A percentile compares a stretch with the other conserved stretches of the same genome.
These are phyloP conservation scores for grape (Vitis vinifera) DNA, from an alignment of 164 flowering plant species.

Conservation along the genomic window ASM3070453v1 NC_081823.1:5552001-5552500, in stretches of 20 bases:
- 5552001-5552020: not conserved
- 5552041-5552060: not conserved
- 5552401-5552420: slow-evolving; percentile 50
- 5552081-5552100: no score
- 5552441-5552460: slow-evolving; percentile 51
- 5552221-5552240: slow-evolving; percentile 57
- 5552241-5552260: slow-evolving; percentile 61
- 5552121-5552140: not conserved
- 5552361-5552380: slow-evolving; percentile 50
- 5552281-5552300: slow-evolving; percentile 4
- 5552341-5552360: slow-evolving; percentile 47
- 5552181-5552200: slow-evolving; percentile 44
- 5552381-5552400: slow-evolving; percentile 74
- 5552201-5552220: slow-evolving; percentile 37
- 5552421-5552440: slow-evolving; percentile 54
- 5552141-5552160: not conserved
- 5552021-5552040: not conserved
- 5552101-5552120: no score
- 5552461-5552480: slow-evolving; percentile 46
- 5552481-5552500: not conserved
- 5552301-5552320: slow-evolving; percentile 2
- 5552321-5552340: slow-evolving; percentile 29
- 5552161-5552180: slow-evolving; percentile 42
- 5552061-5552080: no score
- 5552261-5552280: slow-evolving; percentile 16